Base-by-base conservation (phyloP, 768 basidiomycete genomes). In the Butyriboletus loyo region DNA sequence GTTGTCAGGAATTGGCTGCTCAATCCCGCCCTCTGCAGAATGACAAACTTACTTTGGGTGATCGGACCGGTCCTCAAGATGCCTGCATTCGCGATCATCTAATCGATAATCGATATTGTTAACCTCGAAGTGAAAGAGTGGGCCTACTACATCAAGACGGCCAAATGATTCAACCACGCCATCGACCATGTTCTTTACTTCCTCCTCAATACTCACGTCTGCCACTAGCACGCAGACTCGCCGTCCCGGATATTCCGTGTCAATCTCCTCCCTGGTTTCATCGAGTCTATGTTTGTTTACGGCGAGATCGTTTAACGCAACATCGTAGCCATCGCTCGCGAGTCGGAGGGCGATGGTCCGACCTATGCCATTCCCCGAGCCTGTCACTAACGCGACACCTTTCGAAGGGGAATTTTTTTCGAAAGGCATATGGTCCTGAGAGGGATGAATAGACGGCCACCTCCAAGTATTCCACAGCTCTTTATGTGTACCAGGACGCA, bases 101-200 rank as follows among this genome's bases (percentile, higher is more conserved):
- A 24, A 17, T 1, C 21, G 9, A 35, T 49, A 41, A 5, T 13
- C 13, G 14, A 4, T 32, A 13, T 7, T 10, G 57, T 63, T 13
- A 61, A 54, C 53, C 46, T 30, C 2, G 9, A 17, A 9, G 25
- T 6, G 5, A 31, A 30, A 3, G 17, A 25, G 9, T 1, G 21
- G 30, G n/a, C 66, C 48, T 46, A 74, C 75, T 49, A 75, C 72
- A 28, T 74, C 66, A 13, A 75, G 55, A 11, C 59, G 52, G n/a
- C 66, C 72, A 25, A 71, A 50, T 2, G 56, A 40, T 40, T 60
- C 47, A 1, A 69, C 65, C 4, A 53, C 37, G n/a, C 35, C 52
- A 10, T 67, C 56, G 21, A 72, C 49, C 60, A 73, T 64, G n/a
- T 43, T 56, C 47, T 66, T 62, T 15, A 73, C 72, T 13, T 71